phyloP scores from a whole-genome alignment of 2,329 filamentous ascomycete species.

The Sporothrix pseudoabietina region DNA sequence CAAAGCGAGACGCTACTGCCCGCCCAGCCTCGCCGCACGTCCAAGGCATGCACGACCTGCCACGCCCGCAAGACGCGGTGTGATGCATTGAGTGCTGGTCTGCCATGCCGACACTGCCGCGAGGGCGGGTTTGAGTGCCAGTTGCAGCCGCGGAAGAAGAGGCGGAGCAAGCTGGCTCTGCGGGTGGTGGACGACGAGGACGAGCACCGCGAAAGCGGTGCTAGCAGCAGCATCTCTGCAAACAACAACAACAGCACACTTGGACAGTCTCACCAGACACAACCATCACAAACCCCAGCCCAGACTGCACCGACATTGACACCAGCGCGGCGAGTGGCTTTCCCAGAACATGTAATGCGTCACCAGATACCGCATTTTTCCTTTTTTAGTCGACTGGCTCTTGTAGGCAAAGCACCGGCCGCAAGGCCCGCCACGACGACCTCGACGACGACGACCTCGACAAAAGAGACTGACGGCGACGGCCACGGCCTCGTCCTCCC shows the following conservation, averaged over 20 bases:
- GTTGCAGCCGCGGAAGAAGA: not conserved
- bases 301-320: not conserved
- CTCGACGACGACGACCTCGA: not conserved
- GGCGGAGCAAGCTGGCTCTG: not conserved
- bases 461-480: not conserved
- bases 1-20: not conserved
- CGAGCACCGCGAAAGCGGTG: not conserved
- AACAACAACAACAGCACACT: not conserved
- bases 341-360: not conserved
- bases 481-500: not conserved
- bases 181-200: not conserved
- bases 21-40: not conserved
- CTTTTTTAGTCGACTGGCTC: not conserved
- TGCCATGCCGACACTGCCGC: not conserved
- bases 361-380: slow-evolving; percentile 10
- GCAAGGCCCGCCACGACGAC: not conserved
- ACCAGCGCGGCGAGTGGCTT: not conserved
- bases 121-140: not conserved
- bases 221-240: not conserved
- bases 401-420: not conserved
- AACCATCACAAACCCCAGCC: not conserved
- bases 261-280: not conserved
- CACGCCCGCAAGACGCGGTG: not conserved
- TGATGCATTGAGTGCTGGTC: not conserved
- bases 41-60: slow-evolving; percentile 7